phyloP scores from a whole-genome alignment of 192 early-diverging fungal genomes.

The Endogone sp. region DNA sequence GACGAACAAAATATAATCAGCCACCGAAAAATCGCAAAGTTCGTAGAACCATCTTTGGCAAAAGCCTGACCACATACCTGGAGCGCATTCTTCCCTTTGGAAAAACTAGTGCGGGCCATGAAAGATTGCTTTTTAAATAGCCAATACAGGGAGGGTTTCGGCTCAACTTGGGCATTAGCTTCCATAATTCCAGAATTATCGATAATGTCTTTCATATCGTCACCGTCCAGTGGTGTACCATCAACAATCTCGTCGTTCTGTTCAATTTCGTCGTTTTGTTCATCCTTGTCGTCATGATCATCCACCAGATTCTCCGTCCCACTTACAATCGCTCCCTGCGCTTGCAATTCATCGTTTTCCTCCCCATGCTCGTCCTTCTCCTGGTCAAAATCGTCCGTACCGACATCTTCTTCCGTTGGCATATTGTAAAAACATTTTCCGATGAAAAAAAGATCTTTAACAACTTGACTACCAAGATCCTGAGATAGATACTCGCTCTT shows the following conservation, averaged over 20 bases:
- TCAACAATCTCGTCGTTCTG: slow-evolving; percentile 13
- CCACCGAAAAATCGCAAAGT: not conserved
- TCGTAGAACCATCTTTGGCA: not conserved
- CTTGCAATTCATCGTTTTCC: slow-evolving; percentile 27
- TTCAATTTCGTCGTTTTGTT: slow-evolving; percentile 14
- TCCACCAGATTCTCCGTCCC: not conserved
- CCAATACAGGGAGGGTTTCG: slow-evolving; percentile 47
- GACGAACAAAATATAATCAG: slow-evolving; percentile 4
- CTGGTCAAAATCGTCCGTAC: slow-evolving; percentile 18
- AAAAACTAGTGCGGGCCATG: slow-evolving; percentile 56
- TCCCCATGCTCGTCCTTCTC: slow-evolving; percentile 41
- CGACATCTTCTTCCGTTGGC: slow-evolving; percentile 26
- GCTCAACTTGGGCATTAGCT: slow-evolving; percentile 9
- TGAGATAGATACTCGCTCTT: slow-evolving; percentile 59
- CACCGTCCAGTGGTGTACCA: not conserved
- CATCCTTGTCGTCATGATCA: slow-evolving; percentile 19
- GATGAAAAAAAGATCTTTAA: slow-evolving; percentile 93
- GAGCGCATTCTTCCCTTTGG: slow-evolving; percentile 25
- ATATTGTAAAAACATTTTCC: slow-evolving; percentile 68
- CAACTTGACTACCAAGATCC: slow-evolving; percentile 83
- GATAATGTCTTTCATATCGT: not conserved
- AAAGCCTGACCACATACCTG: slow-evolving; percentile 32
- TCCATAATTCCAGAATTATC: slow-evolving; percentile 1
- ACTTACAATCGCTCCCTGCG: not conserved
- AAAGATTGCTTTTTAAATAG: slow-evolving; percentile 60